Evolutionary conservation across 192 early-diverging fungal species (phyloP).

Genomic region (Backusella psychrophila): DNA sequence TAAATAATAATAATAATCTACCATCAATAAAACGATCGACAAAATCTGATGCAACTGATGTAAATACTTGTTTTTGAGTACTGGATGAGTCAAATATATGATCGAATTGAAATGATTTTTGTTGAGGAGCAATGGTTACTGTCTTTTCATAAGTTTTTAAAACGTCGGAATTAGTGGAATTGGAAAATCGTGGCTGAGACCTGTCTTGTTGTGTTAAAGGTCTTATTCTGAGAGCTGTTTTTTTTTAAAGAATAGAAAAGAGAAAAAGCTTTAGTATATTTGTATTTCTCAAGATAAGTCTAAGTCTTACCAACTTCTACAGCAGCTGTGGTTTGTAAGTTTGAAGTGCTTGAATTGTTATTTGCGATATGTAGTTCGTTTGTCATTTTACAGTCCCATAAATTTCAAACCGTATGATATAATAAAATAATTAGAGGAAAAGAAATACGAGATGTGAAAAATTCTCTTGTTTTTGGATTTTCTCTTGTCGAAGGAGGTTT

Average conservation of each 20-base stretch:
- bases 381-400: slow-evolving; percentile 3
- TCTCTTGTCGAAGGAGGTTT: background rate
- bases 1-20: background rate
- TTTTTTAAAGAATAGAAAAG: background rate
- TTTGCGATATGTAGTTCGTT: background rate
- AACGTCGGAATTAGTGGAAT: slow-evolving; percentile 30
- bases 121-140: slow-evolving; percentile 25
- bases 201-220: slow-evolving; percentile 29
- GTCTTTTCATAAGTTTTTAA: slow-evolving; percentile 29
- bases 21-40: slow-evolving; percentile 35
- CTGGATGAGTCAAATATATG: slow-evolving; percentile 29
- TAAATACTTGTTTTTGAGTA: slow-evolving; percentile 35
- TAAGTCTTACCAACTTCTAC: slow-evolving; percentile 10
- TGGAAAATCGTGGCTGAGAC: slow-evolving; percentile 24
- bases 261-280: background rate
- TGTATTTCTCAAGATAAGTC: background rate
- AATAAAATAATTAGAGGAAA: background rate
- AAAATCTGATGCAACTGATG: slow-evolving; percentile 17
- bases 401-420: background rate
- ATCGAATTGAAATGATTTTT: slow-evolving; percentile 35
- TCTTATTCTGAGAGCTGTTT: slow-evolving; percentile 27
- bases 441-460: slow-evolving; percentile 9
- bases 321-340: background rate
- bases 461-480: background rate
- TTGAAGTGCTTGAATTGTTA: background rate